Evolutionary conservation across 495 filamentous ascomycete genomes (phyloP), one percentile per base, ranked within the genome.

Genomic region (Trichodelitschia bisporula): DNA sequence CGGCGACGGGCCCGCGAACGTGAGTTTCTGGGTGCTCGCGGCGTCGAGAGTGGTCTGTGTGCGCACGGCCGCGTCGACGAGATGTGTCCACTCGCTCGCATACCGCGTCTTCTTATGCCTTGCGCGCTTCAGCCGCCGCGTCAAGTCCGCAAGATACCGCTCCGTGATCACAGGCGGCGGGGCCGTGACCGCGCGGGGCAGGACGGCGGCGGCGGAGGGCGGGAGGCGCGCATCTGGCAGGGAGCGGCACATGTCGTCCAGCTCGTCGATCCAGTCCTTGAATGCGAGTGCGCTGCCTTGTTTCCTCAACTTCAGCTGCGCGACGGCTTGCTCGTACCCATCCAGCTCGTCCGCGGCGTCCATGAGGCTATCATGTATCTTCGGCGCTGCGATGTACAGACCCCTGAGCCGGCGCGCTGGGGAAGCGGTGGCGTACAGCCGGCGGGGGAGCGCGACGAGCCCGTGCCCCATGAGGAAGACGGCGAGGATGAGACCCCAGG

Each of bases 401-500:
- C 70, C 58, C 31, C 67, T 65, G 25, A 97, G 45, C 28, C 69
- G 64, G 28, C 62, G 63, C 42, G 70, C 72, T 30, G 74, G 61
- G 40, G 69, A 74, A 10, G 79, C 69, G 41, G 74, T 75, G 27
- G 69, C 65, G 44, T 82, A 71, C 1, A 97, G 50, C 12, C 63
- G 62, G 40, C 84, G 63, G 4, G 86, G 86, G 28, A 95, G 74
- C 9, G 86, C 72, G 25, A 97, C 86, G 21, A 95, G 56, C 6
- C 86, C 86, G 41, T 97, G 83, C 4, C 86, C 86, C 86, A 97
- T 93, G 14, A 97, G 61, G 43, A 84, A 91, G 34, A 95, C 92
- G 11, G 80, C 86, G 33, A 93, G 56, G 2, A 79, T 55, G 40
- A 97, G 58, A 37, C 80, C 79, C 74, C 82, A 95, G 39, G 77